phyloP scores from a whole-genome alignment of 2,329 filamentous ascomycete genomes.

The Eurotiales sp. region DNA sequence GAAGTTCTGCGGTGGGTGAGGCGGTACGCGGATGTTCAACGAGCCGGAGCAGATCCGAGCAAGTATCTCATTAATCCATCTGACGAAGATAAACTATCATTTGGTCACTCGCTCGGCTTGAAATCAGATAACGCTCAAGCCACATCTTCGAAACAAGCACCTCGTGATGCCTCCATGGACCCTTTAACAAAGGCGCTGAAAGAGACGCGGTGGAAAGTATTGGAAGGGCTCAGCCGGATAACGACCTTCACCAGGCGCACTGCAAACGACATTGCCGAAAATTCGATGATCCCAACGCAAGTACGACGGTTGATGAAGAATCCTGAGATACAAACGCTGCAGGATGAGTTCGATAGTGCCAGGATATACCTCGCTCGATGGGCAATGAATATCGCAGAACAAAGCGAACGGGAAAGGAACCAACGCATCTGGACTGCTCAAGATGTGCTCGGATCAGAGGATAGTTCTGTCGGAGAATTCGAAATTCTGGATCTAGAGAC shows the following conservation, averaged over 20 bases:
- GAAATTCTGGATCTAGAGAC: constrained; percentile 82
- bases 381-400: constrained; percentile 98
- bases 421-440: constrained; percentile 89
- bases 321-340: constrained; percentile 88
- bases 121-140: constrained; percentile 39
- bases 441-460: constrained; percentile 89
- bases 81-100: constrained; percentile 76
- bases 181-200: constrained; percentile 91
- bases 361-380: constrained; percentile 90
- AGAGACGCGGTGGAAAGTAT: constrained; percentile 90
- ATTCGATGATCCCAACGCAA: constrained; percentile 85
- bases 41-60: constrained; percentile 80
- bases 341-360: constrained; percentile 96
- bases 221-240: constrained; percentile 96
- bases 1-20: constrained; percentile 90
- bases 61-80: constrained; percentile 87
- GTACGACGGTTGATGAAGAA: constrained; percentile 80
- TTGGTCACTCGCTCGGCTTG: constrained; percentile 54
- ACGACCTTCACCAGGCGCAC: constrained; percentile 92
- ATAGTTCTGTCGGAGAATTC: constrained; percentile 92
- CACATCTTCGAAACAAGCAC: constrained; percentile 27
- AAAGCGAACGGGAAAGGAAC: constrained; percentile 81
- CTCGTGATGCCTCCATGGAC: constrained; percentile 75
- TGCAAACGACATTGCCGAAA: constrained; percentile 86
- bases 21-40: constrained; percentile 76